Evolutionary conservation across 2,329 filamentous ascomycete species (phyloP).

Genomic region (Aphanocladium album): DNA sequence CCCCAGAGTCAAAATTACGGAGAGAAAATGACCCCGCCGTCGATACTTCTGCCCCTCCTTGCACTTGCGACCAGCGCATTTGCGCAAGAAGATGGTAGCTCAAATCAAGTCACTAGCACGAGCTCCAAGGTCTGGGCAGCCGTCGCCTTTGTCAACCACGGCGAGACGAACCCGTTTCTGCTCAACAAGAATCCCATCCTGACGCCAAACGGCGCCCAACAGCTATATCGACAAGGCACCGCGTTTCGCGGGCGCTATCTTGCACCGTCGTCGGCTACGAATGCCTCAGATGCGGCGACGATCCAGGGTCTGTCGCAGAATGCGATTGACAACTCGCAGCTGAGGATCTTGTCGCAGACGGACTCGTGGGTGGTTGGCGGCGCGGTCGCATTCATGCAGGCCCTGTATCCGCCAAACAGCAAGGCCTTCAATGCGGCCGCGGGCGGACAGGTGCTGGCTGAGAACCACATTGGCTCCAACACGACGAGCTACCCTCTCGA

Average conservation of each 20-base stretch:
- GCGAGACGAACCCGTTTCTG: slow-evolving; percentile 46
- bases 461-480: slow-evolving; percentile 22
- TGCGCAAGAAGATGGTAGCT: not conserved
- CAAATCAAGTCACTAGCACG: not conserved
- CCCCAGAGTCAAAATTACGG: not conserved
- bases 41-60: not conserved
- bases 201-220: slow-evolving; percentile 50
- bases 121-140: slow-evolving; percentile 44
- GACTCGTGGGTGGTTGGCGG: slow-evolving; percentile 56
- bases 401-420: slow-evolving; percentile 70
- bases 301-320: slow-evolving; percentile 39
- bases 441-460: slow-evolving; percentile 37
- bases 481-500: slow-evolving; percentile 61
- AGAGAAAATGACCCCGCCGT: slow-evolving; percentile 1
- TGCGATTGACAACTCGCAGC: slow-evolving; percentile 44
- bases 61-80: not conserved
- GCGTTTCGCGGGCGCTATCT: slow-evolving; percentile 48
- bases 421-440: slow-evolving; percentile 24
- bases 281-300: slow-evolving; percentile 28
- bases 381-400: slow-evolving; percentile 75
- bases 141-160: slow-evolving; percentile 45
- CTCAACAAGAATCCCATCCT: slow-evolving; percentile 29
- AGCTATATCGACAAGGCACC: slow-evolving; percentile 44
- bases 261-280: slow-evolving; percentile 18
- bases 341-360: slow-evolving; percentile 37